These are phyloP conservation scores for Heterobasidion irregulare DNA, from an alignment of 1,284 basidiomycete species.

Conservation along the genomic window DNA sequence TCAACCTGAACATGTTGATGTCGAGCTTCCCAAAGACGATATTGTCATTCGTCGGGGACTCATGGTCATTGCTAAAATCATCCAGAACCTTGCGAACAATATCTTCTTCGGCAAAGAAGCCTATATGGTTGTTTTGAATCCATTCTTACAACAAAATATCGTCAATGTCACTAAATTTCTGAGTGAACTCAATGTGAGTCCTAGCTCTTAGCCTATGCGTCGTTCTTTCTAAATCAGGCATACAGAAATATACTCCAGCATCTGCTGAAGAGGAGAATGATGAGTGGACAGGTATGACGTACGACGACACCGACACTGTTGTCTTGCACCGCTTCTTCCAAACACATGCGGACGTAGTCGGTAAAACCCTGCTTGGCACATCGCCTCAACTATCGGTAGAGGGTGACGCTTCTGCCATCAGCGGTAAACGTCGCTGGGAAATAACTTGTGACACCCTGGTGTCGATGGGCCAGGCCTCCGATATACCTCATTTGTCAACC, in stretches of 20 bases:
- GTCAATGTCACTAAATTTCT: constrained; percentile 77
- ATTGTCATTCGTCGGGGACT: constrained; percentile 64
- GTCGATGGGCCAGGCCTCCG: constrained; percentile 66
- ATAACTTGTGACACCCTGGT: constrained; percentile 69
- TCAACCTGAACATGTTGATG: constrained; percentile 76
- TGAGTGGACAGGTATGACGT: constrained; percentile 65
- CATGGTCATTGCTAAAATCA: constrained; percentile 83
- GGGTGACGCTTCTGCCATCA: constrained; percentile 44
- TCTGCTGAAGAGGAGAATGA: constrained; percentile 49
- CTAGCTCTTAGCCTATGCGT: constrained; percentile 5
- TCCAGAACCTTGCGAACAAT: constrained; percentile 90
- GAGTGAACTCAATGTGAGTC: constrained; percentile 68
- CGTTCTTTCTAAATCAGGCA: not conserved
- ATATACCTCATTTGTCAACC: constrained; percentile 49
- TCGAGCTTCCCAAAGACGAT: constrained; percentile 65
- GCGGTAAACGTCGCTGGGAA: constrained; percentile 73
- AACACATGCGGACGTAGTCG: constrained; percentile 78
- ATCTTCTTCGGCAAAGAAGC: constrained; percentile 86
- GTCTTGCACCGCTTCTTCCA: constrained; percentile 80
- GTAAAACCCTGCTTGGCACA: constrained; percentile 72
- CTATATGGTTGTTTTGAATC: constrained; percentile 77
- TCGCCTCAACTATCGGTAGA: constrained; percentile 50
- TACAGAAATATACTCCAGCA: constrained; percentile 46
- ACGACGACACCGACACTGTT: constrained; percentile 76
- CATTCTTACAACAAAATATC: constrained; percentile 73